phyloP scores from a whole-genome alignment of 2,329 filamentous ascomycete genomes.

The Thielaviopsis punctulata region DNA sequence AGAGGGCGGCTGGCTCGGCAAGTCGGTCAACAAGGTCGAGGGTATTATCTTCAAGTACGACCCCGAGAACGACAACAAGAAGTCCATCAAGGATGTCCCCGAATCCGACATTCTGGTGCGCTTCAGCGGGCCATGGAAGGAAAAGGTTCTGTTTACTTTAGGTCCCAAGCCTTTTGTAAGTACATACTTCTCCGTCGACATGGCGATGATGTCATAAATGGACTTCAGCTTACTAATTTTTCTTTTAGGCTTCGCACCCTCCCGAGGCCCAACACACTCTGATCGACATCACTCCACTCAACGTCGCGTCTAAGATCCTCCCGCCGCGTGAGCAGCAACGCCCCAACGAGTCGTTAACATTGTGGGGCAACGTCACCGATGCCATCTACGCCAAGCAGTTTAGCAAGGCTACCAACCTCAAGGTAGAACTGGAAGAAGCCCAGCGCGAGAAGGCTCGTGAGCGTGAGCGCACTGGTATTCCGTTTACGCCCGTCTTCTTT shows the following conservation, averaged over 20 bases:
- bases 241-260: constrained; percentile 26
- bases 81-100: constrained; percentile 67
- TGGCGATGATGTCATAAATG: background rate
- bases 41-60: constrained; percentile 86
- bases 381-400: constrained; percentile 76
- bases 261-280: constrained; percentile 52
- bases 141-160: constrained; percentile 44
- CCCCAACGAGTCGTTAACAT: constrained; percentile 71
- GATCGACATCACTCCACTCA: constrained; percentile 74
- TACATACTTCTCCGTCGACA: constrained; percentile 12
- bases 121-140: constrained; percentile 75
- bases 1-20: constrained; percentile 74
- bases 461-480: constrained; percentile 48
- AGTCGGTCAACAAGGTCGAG: constrained; percentile 77
- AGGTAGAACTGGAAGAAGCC: constrained; percentile 79
- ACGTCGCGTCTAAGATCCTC: constrained; percentile 59
- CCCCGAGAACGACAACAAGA: constrained; percentile 66
- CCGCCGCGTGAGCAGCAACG: constrained; percentile 67
- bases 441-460: constrained; percentile 75
- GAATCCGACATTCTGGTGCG: constrained; percentile 69
- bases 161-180: constrained; percentile 45
- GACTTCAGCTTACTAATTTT: background rate
- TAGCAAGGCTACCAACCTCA: constrained; percentile 65
- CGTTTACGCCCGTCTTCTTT: constrained; percentile 85
- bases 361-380: constrained; percentile 77